Evolutionary conservation across 768 basidiomycete genomes (phyloP).

Genomic region (Lactarius evosmus): DNA sequence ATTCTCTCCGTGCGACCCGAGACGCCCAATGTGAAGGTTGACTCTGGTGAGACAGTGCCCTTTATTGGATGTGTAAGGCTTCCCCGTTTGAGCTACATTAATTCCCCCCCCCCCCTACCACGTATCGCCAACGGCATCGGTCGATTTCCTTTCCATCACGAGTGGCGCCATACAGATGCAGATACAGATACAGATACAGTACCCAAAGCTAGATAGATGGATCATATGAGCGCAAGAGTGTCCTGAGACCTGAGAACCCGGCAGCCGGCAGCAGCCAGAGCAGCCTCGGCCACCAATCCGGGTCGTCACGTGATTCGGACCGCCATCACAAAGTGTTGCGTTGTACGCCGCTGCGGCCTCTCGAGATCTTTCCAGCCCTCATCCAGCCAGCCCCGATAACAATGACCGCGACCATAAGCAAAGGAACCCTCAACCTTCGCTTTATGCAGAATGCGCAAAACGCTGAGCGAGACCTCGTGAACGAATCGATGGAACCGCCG

Average conservation of each 20-base stretch:
- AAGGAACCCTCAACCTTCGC: slow-evolving; percentile 26
- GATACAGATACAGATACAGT: too few relatives aligned
- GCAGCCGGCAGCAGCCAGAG: too few relatives aligned
- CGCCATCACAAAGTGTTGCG: not conserved
- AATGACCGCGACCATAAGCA: slow-evolving; percentile 23
- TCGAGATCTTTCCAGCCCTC: not conserved
- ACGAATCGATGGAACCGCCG: slow-evolving; percentile 3
- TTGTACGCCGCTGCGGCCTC: too few relatives aligned
- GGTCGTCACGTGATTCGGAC: not conserved
- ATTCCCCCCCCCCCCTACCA: not conserved
- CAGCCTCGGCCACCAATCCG: not conserved
- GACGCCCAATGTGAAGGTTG: not conserved
- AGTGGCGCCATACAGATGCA: too few relatives aligned
- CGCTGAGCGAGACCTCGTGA: not conserved
- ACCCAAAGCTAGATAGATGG: not conserved
- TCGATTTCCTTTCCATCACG: slow-evolving; percentile 4
- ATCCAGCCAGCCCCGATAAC: not conserved
- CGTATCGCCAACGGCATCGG: not conserved
- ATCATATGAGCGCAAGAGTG: too few relatives aligned
- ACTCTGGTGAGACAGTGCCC: slow-evolving; percentile 4
- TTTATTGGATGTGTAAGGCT: not conserved
- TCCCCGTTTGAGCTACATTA: not conserved
- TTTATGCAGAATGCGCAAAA: slow-evolving; percentile 27
- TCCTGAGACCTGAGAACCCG: too few relatives aligned
- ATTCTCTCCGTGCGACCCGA: not conserved